Evolutionary conservation across 164 flowering plant species (phyloP), one percentile per base, ranked within the genome.

Genomic region (Sextonia rubra): DNA sequence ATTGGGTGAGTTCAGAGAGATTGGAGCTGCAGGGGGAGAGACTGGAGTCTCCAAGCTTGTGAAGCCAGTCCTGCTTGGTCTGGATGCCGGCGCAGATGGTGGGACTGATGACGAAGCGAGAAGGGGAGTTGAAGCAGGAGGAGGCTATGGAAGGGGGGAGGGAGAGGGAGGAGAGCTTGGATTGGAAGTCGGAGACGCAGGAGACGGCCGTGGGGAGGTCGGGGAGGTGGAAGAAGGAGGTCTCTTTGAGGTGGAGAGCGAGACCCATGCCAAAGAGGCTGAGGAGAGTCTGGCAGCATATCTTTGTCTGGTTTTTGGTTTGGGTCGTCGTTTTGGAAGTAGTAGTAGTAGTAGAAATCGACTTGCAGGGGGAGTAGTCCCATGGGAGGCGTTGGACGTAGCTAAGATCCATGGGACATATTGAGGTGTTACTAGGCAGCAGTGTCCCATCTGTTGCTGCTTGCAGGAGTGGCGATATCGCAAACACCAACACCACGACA

Each of bases 371-470:
- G 17, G 85, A 74, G n/a, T 76, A 29, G 79, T 87, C 83, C 89
- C 91, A 89, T 65, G 83, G 82, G 71, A 89, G 66, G 72, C 68
- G 77, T 0, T 67, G 69, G 44, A 87, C 80, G 74, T 85, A 87
- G 79, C 69, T 65, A 24, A 89, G 64, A 71, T 86, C 86, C 77
- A 87, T 70, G 25, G 91, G 93, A 55, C 91, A 89, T 72, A 83
- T 70, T 48, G 68, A 44, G 60, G 65, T 58, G 37, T 2, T 12
- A 1, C 2, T 26, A 2, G 24, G 68, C 29, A 5, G 68, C 0
- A 12, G 47, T 9, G 65, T 20, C 27, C 20, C 9, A 52, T 52
- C 58, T 23, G 30, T 24, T 11, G 60, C 58, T 49, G 71, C 61
- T 69, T 55, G 24, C 18, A 12, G 5, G 6, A 18, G 44, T 4